These are phyloP conservation scores for Globisporangium mamillatum DNA, from an alignment of 352 stramenopile species.

Conservation along the genomic window DNA sequence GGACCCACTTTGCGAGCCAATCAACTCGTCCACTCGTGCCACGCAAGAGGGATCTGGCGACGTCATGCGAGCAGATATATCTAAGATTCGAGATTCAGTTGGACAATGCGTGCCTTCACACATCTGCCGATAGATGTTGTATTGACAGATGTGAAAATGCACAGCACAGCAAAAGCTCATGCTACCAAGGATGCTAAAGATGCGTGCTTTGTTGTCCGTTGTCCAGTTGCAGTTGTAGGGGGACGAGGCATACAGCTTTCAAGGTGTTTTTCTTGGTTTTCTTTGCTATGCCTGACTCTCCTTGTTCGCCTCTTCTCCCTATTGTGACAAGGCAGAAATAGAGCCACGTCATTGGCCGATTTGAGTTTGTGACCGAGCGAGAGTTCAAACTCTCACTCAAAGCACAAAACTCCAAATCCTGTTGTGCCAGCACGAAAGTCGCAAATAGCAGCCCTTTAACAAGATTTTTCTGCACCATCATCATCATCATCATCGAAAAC, in stretches of 20 bases:
- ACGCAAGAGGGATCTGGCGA: not conserved
- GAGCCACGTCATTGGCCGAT: no score
- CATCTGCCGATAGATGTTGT: no score
- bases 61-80: not conserved
- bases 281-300: not conserved
- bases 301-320: no score
- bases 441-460: no score
- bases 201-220: not conserved
- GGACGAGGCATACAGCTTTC: not conserved
- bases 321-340: not conserved
- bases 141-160: not conserved
- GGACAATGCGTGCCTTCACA: no score
- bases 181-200: no score
- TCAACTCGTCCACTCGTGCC: not conserved
- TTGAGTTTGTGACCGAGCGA: no score
- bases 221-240: not conserved
- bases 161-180: not conserved
- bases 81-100: not conserved
- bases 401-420: no score
- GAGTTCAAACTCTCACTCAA: not conserved
- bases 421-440: no score
- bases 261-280: not conserved
- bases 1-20: constrained; percentile 10
- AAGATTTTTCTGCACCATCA: no score
- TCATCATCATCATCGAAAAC: no score